Evolutionary conservation across 1,139 yeast species (phyloP).

Genomic region (Candida sojae): DNA sequence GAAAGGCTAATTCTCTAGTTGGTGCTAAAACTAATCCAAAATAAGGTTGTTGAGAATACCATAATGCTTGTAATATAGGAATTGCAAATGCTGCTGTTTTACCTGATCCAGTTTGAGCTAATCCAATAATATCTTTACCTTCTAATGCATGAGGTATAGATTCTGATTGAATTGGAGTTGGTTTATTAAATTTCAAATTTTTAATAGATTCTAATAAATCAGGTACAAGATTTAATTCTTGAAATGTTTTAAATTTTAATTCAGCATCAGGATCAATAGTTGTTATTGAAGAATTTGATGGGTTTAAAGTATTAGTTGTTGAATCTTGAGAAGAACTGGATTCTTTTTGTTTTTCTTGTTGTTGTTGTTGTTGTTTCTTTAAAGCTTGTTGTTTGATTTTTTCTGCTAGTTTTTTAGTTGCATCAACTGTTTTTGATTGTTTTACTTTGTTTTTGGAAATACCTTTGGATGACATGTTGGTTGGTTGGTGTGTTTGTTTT

Average conservation of each 20-base stretch:
- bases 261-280: constrained; percentile 24
- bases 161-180: constrained; percentile 91
- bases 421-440: constrained; percentile 19
- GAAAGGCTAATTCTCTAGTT: constrained; percentile 95
- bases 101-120: constrained; percentile 86
- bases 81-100: constrained; percentile 86
- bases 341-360: constrained; percentile 17
- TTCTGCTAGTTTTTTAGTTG: constrained; percentile 41
- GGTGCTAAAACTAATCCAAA: constrained; percentile 93
- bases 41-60: constrained; percentile 86
- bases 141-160: constrained; percentile 89
- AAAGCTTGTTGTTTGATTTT: constrained; percentile 59
- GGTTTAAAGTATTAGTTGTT: constrained; percentile 15
- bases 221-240: constrained; percentile 67
- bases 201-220: constrained; percentile 82
- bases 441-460: constrained; percentile 17
- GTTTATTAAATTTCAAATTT: constrained; percentile 60
- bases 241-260: constrained; percentile 42
- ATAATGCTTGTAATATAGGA: constrained; percentile 86
- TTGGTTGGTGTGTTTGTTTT: constrained; percentile 1
- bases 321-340: constrained; percentile 10
- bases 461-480: constrained; percentile 16
- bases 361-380: constrained; percentile 23
- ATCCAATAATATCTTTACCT: constrained; percentile 80
- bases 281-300: constrained; percentile 9